phyloP scores from a whole-genome alignment of 495 filamentous ascomycete species.

The Amniculicola lignicola region DNA sequence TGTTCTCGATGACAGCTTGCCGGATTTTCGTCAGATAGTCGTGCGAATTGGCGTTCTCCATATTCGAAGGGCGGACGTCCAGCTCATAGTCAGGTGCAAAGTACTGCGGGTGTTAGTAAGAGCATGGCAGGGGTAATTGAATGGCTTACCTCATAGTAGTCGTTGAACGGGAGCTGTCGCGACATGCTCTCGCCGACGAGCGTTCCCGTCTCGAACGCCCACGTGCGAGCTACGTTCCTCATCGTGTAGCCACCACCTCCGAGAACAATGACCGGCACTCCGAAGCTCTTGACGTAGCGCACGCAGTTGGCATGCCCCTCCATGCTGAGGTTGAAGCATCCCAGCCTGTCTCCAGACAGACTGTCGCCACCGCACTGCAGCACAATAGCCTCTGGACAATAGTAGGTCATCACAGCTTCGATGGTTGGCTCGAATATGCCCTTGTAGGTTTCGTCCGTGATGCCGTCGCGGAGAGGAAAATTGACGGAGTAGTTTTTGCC shows the following conservation, averaged over 20 bases:
- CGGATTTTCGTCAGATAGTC: constrained; percentile 98
- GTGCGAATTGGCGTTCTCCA: constrained; percentile 95
- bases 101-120: constrained; percentile 56
- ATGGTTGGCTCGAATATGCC: constrained; percentile 95
- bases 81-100: constrained; percentile 96
- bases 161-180: constrained; percentile 86
- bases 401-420: constrained; percentile 90
- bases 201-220: constrained; percentile 93
- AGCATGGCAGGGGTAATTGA: constrained; percentile 10
- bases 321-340: constrained; percentile 99
- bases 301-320: constrained; percentile 96
- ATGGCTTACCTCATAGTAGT: constrained; percentile 89
- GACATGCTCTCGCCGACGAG: constrained; percentile 79
- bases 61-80: constrained; percentile 91
- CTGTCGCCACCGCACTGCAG: constrained; percentile 96
- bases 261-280: constrained; percentile 83
- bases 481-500: constrained; percentile 97
- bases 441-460: constrained; percentile 89
- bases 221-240: constrained; percentile 95
- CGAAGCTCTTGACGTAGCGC: constrained; percentile 89
- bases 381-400: constrained; percentile 89
- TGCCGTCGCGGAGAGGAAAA: constrained; percentile 93
- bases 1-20: constrained; percentile 84
- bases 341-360: constrained; percentile 88
- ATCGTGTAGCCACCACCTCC: constrained; percentile 98